These are phyloP conservation scores for Amaranthus tricolor DNA, from an alignment of 179 eudicot species.

Conservation along the genomic window DNA sequence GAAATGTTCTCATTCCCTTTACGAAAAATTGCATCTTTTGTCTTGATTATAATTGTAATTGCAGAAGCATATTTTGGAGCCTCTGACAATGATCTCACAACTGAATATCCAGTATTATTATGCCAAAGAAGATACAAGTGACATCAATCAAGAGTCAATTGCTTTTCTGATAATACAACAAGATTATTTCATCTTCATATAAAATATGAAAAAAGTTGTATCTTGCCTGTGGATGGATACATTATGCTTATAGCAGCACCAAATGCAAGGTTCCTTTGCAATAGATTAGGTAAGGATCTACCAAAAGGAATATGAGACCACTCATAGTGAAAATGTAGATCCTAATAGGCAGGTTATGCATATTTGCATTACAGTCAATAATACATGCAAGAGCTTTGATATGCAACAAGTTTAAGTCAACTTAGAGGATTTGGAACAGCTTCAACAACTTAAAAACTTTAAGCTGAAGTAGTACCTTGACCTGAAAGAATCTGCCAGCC, in stretches of 20 bases:
- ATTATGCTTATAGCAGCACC: constrained; percentile 99
- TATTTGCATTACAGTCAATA: constrained; percentile 4
- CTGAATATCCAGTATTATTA: constrained; percentile 66
- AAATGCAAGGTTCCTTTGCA: constrained; percentile 92
- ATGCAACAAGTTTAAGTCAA: neutral
- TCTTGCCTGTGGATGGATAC: constrained; percentile 90
- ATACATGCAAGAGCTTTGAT: neutral
- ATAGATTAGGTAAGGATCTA: constrained; percentile 89
- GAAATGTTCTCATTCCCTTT: constrained; percentile 56
- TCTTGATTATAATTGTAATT: constrained; percentile 65
- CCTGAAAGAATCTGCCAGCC: too few species aligned
- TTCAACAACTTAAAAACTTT: neutral
- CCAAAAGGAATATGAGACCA: constrained; percentile 99
- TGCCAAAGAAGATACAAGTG: constrained; percentile 17
- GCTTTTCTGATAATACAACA: neutral
- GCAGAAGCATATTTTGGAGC: constrained; percentile 88
- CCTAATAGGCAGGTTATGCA: neutral
- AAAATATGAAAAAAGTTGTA: constrained; percentile 4
- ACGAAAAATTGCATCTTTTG: constrained; percentile 35
- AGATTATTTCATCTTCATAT: neutral
- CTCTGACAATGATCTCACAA: constrained; percentile 88
- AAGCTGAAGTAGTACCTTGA: too few species aligned
- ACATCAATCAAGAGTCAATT: constrained; percentile 1
- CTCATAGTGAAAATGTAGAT: constrained; percentile 1
- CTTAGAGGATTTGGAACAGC: neutral